Evolutionary conservation across 495 filamentous ascomycete species (phyloP).

Genomic region (Penicillium angulare): DNA sequence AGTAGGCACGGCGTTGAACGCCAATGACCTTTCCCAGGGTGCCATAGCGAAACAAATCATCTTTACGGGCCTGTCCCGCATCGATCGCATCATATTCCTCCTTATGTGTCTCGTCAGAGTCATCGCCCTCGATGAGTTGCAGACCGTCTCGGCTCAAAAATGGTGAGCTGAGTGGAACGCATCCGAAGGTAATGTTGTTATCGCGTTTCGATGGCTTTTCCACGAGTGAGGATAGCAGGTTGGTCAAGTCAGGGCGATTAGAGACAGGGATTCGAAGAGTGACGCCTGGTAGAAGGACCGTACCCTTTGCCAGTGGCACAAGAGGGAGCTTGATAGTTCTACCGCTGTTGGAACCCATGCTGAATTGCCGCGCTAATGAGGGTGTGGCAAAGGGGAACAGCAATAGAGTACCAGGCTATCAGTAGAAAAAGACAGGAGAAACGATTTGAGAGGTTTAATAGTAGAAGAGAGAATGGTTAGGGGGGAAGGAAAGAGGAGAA

Average conservation of each 20-base stretch:
- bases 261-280: constrained; percentile 73
- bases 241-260: constrained; percentile 77
- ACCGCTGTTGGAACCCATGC: constrained; percentile 44
- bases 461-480: constrained; percentile 7
- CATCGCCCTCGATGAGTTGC: constrained; percentile 58
- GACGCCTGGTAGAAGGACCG: constrained; percentile 77
- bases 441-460: constrained; percentile 8
- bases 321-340: constrained; percentile 62
- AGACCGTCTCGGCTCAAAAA: constrained; percentile 68
- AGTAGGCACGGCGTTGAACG: constrained; percentile 74
- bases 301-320: constrained; percentile 69
- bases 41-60: constrained; percentile 74
- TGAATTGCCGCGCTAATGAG: constrained; percentile 9
- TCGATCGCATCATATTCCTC: constrained; percentile 47
- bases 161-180: constrained; percentile 74
- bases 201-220: constrained; percentile 63
- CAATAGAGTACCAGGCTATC: background rate
- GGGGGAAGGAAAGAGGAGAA: constrained; percentile 22
- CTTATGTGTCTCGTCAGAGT: constrained; percentile 34
- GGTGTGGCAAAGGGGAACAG: background rate
- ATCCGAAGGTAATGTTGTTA: constrained; percentile 70
- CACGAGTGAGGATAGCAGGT: constrained; percentile 75
- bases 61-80: constrained; percentile 60
- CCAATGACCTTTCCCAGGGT: constrained; percentile 80
- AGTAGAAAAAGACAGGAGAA: background rate